Percentiles rank a stretch among this genome's conserved stretches.
Evolutionary conservation across 2,329 filamentous ascomycete genomes (phyloP).

Genomic region (Diplodia mutila): DNA sequence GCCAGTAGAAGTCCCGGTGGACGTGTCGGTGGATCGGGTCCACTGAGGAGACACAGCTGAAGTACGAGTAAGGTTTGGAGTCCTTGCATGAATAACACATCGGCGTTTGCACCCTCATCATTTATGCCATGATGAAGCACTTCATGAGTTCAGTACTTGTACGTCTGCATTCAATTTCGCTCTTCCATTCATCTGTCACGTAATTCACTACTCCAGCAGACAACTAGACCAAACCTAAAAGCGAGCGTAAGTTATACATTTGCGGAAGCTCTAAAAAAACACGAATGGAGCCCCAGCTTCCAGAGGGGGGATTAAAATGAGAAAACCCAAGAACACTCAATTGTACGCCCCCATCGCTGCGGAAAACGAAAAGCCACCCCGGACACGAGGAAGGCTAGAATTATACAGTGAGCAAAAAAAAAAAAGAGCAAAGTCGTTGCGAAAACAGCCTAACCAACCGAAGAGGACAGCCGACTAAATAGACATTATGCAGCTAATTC

Average conservation of each 20-base stretch:
- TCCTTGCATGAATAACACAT: no score
- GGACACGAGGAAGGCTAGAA: neutral
- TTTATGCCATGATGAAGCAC: neutral
- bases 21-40: no score
- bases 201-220: neutral
- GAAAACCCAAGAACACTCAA: neutral
- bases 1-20: no score
- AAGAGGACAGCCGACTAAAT: neutral
- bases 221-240: neutral
- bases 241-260: conserved; percentile 8
- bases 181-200: neutral
- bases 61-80: no score
- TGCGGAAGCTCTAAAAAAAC: neutral
- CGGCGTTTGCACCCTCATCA: no score
- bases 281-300: neutral
- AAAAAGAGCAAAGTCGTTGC: neutral
- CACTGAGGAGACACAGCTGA: no score
- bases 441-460: conserved; percentile 11
- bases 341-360: neutral
- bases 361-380: neutral
- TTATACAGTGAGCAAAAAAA: conserved; percentile 13
- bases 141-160: neutral
- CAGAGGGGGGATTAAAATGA: neutral
- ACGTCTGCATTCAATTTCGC: neutral
- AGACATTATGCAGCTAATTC: conserved; percentile 15